Evolutionary conservation across 257 asterid species (phyloP), one percentile per base, ranked within the genome.

Genomic region (Paraleonurus japonicus): DNA sequence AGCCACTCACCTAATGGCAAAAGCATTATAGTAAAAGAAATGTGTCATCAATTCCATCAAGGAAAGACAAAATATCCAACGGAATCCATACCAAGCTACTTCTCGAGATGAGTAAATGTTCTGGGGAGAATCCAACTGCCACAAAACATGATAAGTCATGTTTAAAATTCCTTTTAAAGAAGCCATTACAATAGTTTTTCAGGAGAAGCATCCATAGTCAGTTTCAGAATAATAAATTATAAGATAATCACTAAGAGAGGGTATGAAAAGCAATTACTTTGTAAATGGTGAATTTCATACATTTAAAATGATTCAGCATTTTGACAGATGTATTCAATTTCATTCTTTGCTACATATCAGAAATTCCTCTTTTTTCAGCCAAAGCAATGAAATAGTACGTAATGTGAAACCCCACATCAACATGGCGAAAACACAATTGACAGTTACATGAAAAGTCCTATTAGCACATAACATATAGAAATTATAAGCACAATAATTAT

Each of bases 21-120:
- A 94, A 75, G 99, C 96, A 80, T 94, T 91, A 74, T 89, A 91
- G 86, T 88, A 88, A 61, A 84, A 83, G 82, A 89, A 78, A 83
- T 94, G 98, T 6, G 99, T 80, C 92, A 89, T 86, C 74, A 86
- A 67, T 73, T 94, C 99, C 99, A 94, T 88, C 1, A 94, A 84
- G 79, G 78, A 75, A 85, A 91, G 71, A 79, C 96, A 76, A 64
- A 85, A 83, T 61, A 77, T 53, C 96, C 96, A 94, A 28, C 98
- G 96, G 30, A 87, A 55, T 75, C 98, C 98, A 77, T 94, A 94
- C 87, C 78, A 85, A 59, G 78, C 85, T 69, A 92, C 92, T 47
- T 85, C 89, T 77, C 63, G 51, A 17, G 84, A 70, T 76, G 90
- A 85, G 76, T 86, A 81, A 58, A 81, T 84, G 41, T 79, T 85